Conservation (phyloP, 257 asterid species). For the Primulina tabacum region DNA sequence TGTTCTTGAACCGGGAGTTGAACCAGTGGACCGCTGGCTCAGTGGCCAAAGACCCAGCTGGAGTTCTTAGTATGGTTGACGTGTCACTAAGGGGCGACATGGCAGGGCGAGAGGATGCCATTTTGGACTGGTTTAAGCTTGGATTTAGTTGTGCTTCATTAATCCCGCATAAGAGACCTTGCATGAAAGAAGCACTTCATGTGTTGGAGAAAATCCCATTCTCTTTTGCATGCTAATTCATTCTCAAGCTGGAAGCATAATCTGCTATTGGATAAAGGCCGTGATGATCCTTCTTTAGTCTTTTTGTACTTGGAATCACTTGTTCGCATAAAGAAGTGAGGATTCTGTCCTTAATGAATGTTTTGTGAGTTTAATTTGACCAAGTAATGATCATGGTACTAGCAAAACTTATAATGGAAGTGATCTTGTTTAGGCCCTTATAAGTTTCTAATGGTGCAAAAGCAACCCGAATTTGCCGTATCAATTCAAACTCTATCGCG, state of each 20-base stretch:
- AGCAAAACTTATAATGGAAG: too few species aligned
- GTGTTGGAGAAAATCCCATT: slow-evolving; percentile 59
- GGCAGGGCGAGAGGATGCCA: slow-evolving; percentile 54
- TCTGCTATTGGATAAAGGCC: slow-evolving; percentile 25
- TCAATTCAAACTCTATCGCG: too few species aligned
- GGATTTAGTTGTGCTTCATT: slow-evolving; percentile 87
- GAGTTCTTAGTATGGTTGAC: slow-evolving; percentile 64
- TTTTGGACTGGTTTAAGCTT: slow-evolving; percentile 69
- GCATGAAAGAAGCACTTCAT: slow-evolving; percentile 77
- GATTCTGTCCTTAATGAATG: background rate
- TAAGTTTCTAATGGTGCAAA: too few species aligned
- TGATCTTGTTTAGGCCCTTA: too few species aligned
- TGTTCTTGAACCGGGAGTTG: slow-evolving; percentile 71
- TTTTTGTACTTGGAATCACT: slow-evolving; percentile 49
- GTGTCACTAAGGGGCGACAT: slow-evolving; percentile 61
- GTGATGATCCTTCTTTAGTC: slow-evolving; percentile 29
- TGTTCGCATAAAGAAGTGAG: background rate
- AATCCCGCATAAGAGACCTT: slow-evolving; percentile 78
- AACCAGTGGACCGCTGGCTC: slow-evolving; percentile 53
- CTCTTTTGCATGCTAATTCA: slow-evolving; percentile 30
- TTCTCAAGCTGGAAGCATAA: slow-evolving; percentile 27
- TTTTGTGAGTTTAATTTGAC: background rate
- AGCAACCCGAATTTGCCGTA: too few species aligned
- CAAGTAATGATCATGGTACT: background rate
- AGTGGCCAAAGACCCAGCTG: slow-evolving; percentile 41